These are phyloP conservation scores for Glonium stellatum DNA, from an alignment of 495 filamentous ascomycete species.

Conservation along the genomic window DNA sequence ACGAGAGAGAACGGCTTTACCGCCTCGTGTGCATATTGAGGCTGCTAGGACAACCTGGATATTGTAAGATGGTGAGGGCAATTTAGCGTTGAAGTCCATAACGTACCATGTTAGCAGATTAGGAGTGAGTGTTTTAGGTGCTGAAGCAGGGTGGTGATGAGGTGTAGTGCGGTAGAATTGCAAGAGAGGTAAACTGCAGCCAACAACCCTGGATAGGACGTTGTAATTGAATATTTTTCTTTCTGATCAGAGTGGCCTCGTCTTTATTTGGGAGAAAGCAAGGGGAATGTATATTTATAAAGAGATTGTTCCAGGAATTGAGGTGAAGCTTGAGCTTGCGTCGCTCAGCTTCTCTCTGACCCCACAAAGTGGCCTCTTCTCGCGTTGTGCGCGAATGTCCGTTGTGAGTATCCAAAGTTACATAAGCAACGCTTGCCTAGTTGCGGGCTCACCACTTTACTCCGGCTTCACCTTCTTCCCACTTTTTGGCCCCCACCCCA, in stretches of 20 bases:
- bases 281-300: too few relatives aligned
- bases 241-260: too few relatives aligned
- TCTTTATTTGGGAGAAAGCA: too few relatives aligned
- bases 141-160: too few relatives aligned
- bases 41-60: conserved; percentile 90
- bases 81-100: background rate
- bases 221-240: too few relatives aligned
- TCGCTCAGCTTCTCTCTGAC: too few relatives aligned
- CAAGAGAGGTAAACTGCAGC: too few relatives aligned
- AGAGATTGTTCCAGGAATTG: too few relatives aligned
- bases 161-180: too few relatives aligned
- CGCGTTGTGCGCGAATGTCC: background rate
- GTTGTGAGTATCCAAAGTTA: background rate
- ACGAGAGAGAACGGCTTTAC: conserved; percentile 92
- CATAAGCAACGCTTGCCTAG: background rate
- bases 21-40: conserved; percentile 96
- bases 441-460: background rate
- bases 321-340: too few relatives aligned
- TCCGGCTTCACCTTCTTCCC: background rate
- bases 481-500: too few relatives aligned
- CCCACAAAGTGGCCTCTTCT: background rate
- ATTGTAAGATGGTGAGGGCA: background rate
- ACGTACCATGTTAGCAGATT: conserved; percentile 9
- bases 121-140: background rate
- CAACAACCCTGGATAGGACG: too few relatives aligned